phyloP scores from a whole-genome alignment of 306 rosid genomes.

The Casuarina cunninghamiana region DNA sequence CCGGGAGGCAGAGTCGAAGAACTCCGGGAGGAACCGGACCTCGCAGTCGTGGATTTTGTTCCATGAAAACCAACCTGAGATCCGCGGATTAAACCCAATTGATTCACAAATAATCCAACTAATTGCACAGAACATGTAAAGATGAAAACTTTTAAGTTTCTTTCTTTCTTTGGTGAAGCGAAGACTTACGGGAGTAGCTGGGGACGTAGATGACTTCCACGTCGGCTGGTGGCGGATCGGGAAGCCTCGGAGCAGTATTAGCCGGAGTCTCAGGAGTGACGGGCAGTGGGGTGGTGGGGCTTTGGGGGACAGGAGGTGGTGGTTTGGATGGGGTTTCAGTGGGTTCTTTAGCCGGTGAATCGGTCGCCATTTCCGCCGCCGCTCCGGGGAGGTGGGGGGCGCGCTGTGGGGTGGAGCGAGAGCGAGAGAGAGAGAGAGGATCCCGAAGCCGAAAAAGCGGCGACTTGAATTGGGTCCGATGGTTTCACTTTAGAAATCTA shows the following conservation, averaged over 20 bases:
- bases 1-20: constrained; percentile 55
- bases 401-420: neutral
- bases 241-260: constrained; percentile 20
- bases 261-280: constrained; percentile 34
- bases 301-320: constrained; percentile 21
- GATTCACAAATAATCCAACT: neutral
- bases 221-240: constrained; percentile 25
- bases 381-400: neutral
- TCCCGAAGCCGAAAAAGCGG: neutral
- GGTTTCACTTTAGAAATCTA: no score
- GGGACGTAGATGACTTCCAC: constrained; percentile 50
- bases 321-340: constrained; percentile 25
- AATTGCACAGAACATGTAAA: no score
- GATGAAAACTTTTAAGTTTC: neutral
- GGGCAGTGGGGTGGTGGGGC: constrained; percentile 11
- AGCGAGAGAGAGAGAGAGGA: neutral
- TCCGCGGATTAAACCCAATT: neutral
- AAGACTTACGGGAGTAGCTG: constrained; percentile 58
- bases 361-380: constrained; percentile 10
- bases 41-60: constrained; percentile 68
- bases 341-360: constrained; percentile 11
- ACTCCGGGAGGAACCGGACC: constrained; percentile 73
- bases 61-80: constrained; percentile 75
- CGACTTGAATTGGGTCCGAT: no score
- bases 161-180: neutral